Percentiles rank a stretch among this genome's conserved stretches.
phyloP scores from a whole-genome alignment of 768 basidiomycete genomes.

The Suillus lakei region DNA sequence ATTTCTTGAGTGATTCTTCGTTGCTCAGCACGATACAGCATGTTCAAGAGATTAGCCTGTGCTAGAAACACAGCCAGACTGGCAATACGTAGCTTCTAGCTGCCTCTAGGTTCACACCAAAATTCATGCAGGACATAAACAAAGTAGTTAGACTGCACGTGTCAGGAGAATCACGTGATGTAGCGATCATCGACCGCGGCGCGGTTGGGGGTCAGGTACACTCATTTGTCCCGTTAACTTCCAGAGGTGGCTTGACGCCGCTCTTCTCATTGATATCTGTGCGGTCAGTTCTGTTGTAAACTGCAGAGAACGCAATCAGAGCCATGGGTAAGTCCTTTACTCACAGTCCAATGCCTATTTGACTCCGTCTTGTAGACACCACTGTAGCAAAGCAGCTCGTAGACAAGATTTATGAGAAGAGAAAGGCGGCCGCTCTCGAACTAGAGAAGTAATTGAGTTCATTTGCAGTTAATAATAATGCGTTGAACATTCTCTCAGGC shows the following conservation, averaged over 20 bases:
- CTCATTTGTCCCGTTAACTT: not conserved
- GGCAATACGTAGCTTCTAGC: not conserved
- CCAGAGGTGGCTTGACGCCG: not conserved
- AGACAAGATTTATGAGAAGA: constrained; percentile 96
- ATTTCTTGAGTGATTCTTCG: not conserved
- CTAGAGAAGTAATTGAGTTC: constrained; percentile 79
- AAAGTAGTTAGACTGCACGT: not conserved
- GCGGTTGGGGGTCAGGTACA: not conserved
- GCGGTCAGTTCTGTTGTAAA: not conserved
- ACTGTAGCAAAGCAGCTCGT: constrained; percentile 80
- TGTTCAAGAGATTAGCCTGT: not conserved
- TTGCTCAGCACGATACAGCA: not conserved
- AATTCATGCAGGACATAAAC: not conserved
- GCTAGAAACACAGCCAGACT: not conserved
- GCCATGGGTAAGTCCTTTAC: constrained; percentile 8
- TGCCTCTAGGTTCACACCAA: not conserved
- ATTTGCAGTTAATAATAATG: constrained; percentile 4
- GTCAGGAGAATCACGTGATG: not conserved
- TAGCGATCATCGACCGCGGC: not conserved
- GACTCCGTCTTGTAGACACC: constrained; percentile 51
- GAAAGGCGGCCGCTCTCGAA: constrained; percentile 93
- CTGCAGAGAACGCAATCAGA: not conserved
- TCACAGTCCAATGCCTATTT: not conserved
- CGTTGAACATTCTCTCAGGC: constrained; percentile 44
- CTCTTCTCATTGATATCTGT: not conserved